Evolutionary conservation across 768 basidiomycete genomes (phyloP).

Genomic region (Termitomyces sp.): DNA sequence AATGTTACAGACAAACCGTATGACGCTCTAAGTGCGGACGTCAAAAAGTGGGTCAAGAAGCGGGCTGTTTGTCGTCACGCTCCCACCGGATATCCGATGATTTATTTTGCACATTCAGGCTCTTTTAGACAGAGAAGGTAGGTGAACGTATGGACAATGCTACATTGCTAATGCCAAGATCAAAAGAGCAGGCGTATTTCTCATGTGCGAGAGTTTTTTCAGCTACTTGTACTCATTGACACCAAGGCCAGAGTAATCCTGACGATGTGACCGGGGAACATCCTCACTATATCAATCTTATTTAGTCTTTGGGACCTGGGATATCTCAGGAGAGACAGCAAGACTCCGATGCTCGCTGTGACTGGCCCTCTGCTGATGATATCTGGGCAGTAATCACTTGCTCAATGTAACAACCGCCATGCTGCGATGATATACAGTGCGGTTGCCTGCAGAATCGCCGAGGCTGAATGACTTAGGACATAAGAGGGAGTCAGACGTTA

Average conservation of each 20-base stretch:
- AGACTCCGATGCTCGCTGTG: conserved; percentile 19
- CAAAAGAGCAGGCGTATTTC: conserved; percentile 62
- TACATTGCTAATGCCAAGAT: conserved; percentile 62
- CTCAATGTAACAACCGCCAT: conserved; percentile 60
- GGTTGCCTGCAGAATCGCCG: conserved; percentile 69
- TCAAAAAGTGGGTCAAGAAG: conserved; percentile 87
- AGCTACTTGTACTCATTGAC: neutral
- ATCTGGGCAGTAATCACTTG: conserved; percentile 55
- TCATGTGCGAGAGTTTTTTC: neutral
- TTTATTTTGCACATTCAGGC: neutral
- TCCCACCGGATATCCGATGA: neutral
- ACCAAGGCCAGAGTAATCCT: conserved; percentile 60
- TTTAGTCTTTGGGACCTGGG: conserved; percentile 69
- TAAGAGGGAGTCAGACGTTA: conserved; percentile 70
- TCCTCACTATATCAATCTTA: conserved; percentile 68
- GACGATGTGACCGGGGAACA: conserved; percentile 70
- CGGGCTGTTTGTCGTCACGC: conserved; percentile 47
- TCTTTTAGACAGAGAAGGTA: conserved; percentile 63
- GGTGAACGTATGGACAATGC: conserved; percentile 65
- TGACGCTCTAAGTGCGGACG: conserved; percentile 55
- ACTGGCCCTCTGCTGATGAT: neutral
- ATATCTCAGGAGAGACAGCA: conserved; percentile 80
- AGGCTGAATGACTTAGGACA: conserved; percentile 69
- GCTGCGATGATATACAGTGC: conserved; percentile 51
- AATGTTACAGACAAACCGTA: conserved; percentile 75